Conservation (phyloP, 2,329 filamentous ascomycete genomes). For the Gnomoniopsis sp. region DNA sequence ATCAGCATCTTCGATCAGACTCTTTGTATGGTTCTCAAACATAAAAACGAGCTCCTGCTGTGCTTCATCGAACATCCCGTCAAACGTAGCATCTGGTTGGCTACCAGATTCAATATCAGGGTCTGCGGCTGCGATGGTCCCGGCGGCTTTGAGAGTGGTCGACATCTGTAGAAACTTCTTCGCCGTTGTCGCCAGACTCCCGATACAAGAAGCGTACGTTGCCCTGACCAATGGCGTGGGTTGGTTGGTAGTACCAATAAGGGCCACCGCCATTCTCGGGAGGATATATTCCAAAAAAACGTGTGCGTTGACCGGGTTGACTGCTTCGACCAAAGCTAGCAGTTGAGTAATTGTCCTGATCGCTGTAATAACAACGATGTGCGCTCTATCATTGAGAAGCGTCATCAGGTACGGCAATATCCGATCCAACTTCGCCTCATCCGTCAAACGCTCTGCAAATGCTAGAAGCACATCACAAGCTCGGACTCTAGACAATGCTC, state of each 20-base stretch:
- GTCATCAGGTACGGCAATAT: slow-evolving; percentile 87
- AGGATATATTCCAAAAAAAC: slow-evolving; percentile 67
- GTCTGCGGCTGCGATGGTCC: slow-evolving; percentile 72
- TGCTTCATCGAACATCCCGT: slow-evolving; percentile 85
- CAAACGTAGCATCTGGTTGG: slow-evolving; percentile 67
- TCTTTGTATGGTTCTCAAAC: slow-evolving; percentile 86
- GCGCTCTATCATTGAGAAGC: slow-evolving; percentile 75
- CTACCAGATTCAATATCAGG: slow-evolving; percentile 73
- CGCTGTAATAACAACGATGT: slow-evolving; percentile 81
- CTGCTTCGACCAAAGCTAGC: slow-evolving; percentile 79
- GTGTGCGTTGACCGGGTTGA: slow-evolving; percentile 73
- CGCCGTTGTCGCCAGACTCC: slow-evolving; percentile 82
- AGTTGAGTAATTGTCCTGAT: slow-evolving; percentile 86
- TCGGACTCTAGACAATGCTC: slow-evolving; percentile 80
- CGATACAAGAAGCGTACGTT: slow-evolving; percentile 89
- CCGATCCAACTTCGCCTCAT: slow-evolving; percentile 92
- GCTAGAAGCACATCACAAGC: slow-evolving; percentile 90
- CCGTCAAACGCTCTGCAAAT: slow-evolving; percentile 85
- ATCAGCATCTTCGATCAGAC: slow-evolving; percentile 82
- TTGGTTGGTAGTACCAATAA: slow-evolving; percentile 45
- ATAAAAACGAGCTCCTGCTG: slow-evolving; percentile 76
- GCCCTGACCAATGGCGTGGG: slow-evolving; percentile 73
- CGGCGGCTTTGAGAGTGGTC: slow-evolving; percentile 80
- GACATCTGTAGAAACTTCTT: slow-evolving; percentile 86
- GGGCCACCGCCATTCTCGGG: slow-evolving; percentile 56